Base-by-base conservation (phyloP, 1,284 basidiomycete genomes). In the Coniferiporia weirii region DNA sequence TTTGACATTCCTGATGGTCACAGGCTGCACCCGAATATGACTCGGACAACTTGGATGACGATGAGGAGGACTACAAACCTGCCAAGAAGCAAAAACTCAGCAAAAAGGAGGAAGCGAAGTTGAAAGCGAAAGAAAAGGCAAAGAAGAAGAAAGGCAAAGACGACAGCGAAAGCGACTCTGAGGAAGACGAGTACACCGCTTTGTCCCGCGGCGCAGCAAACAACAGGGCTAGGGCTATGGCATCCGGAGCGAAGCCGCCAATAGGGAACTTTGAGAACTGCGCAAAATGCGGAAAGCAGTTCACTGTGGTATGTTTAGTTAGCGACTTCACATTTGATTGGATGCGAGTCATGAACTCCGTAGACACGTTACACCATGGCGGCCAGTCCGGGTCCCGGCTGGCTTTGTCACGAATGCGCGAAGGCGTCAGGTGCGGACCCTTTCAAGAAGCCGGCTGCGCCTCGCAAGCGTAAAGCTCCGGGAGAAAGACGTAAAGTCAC, bases 341-440 rank as follows among this genome's bases (percentile, higher is more conserved):
- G 15, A 55, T 32, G 34, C 34, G 20, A 6, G 49, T 53, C 43
- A 10, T 47, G 8, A 32, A 27, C 27, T 27, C 27, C 19, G 9
- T 63, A 95, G 92, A 95, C 93, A 0, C 86, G 83, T 63, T 95
- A 95, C 66, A 95, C 93, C 0, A 76, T 90, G 66, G 82, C 89
- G 3, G 82, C 83, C 1, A 79, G 79, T 56, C 79, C 84, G 1
- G 81, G 81, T 1, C 83, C 85, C 0, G 90, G 89, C 0, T 94
- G 79, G 66, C 79, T 95, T 22, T 95, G 93, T 67, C 87, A 93
- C 65, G 70, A 74, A 6, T 96, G 93, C 70, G 83, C 87, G 1
- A 92, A 91, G 65, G 77, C 81, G 0, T 79, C 84, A 2, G 91
- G 90, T 0, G 75, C 77, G 1, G 89, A 94, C 66, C 90, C 91